Evolutionary conservation across 2,329 filamentous ascomycete genomes (phyloP), one percentile per base, ranked within the genome.

Genomic region (Hortaea sp.): DNA sequence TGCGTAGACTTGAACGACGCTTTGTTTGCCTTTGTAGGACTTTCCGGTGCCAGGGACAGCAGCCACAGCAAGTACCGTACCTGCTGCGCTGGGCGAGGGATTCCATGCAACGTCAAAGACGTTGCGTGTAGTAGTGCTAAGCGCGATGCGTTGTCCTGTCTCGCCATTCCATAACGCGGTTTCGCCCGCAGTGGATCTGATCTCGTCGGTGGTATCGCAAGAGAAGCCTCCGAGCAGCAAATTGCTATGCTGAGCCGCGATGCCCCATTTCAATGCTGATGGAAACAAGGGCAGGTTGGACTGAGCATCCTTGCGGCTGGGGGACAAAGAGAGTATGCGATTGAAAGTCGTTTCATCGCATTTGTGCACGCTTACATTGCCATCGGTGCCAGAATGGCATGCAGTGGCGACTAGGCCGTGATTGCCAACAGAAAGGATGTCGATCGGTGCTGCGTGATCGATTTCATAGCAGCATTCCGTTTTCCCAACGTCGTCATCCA

Each of bases 31-130:
- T 58, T 53, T 60, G 46, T 66, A 64, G 9, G 61, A 64, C 29
- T 57, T 58, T 29, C 63, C 63, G 12, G 51, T 54, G 6, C 47
- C 47, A 1, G 70, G 66, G 7, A 72, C 69, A 46, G 69, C 74
- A 1, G 73, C 79, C 2, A 75, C 73, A 7, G 72, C 76, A 54
- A 82, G 79, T 3, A 68, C 56, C 5, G 65, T 63, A 6, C 59
- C 60, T 10, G 50, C 49, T 6, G 55, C 42, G 40, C 58, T 60
- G 5, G 71, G 57, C 6, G 51, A 63, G 0, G 74, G 71, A 53
- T 79, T 77, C 71, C 78, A 82, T 1, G 73, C 67, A 1, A 76
- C 63, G 51, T 81, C 77, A 53, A 79, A 81, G 0, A 81, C 70
- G 48, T 76, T 77, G 32, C 72, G 71, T 1, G 71, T 70, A 11